A percentile compares a stretch with the other conserved stretches of the same genome.
Evolutionary conservation across 2,329 filamentous ascomycete species (phyloP).

Genomic region (Nannizziopsis barbatae): DNA sequence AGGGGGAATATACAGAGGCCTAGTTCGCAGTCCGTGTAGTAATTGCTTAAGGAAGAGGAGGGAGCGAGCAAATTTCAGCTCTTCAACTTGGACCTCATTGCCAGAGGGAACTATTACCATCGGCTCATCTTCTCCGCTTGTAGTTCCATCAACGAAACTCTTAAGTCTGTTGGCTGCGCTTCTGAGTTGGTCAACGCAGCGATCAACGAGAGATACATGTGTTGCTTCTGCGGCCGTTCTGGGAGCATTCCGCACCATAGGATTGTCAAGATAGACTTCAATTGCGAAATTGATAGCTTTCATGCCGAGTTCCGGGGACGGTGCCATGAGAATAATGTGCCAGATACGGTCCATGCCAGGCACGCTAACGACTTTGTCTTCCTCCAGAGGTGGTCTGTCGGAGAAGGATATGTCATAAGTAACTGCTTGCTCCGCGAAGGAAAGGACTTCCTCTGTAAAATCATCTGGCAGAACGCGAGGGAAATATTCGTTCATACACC

Average conservation of each 20-base stretch:
- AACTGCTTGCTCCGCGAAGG: conserved; percentile 34
- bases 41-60: conserved; percentile 58
- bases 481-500: conserved; percentile 35
- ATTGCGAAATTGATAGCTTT: conserved; percentile 61
- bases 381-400: conserved; percentile 37
- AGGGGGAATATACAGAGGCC: conserved; percentile 49
- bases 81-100: conserved; percentile 43
- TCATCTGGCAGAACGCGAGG: conserved; percentile 29
- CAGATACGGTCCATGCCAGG: conserved; percentile 61
- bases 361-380: conserved; percentile 34
- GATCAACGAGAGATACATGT: conserved; percentile 60
- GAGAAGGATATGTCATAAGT: conserved; percentile 46
- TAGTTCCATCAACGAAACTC: conserved; percentile 34
- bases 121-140: conserved; percentile 40
- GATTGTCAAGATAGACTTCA: conserved; percentile 55
- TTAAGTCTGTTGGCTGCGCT: conserved; percentile 51
- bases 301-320: conserved; percentile 53
- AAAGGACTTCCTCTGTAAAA: conserved; percentile 31
- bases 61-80: conserved; percentile 56
- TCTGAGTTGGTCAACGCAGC: conserved; percentile 61
- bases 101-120: conserved; percentile 44
- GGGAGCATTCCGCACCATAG: conserved; percentile 32
- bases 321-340: conserved; percentile 64
- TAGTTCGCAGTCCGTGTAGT: conserved; percentile 42
- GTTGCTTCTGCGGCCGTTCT: conserved; percentile 42